Conservation (phyloP, 2,329 filamentous ascomycete genomes). For the Aspergillus amoenus region DNA sequence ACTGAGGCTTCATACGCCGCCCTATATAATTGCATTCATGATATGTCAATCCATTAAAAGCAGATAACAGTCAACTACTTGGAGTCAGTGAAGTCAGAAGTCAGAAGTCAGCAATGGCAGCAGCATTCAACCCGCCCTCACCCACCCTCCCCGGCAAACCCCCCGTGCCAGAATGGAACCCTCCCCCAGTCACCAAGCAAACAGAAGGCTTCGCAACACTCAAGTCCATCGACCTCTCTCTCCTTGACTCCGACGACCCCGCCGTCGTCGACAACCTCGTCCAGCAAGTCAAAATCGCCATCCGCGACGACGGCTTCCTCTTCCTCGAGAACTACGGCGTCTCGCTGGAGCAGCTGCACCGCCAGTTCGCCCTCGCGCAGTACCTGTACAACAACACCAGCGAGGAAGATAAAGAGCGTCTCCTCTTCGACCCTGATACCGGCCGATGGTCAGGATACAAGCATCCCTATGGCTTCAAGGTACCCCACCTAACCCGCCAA, state of each 20-base stretch:
- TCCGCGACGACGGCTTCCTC: constrained; percentile 47
- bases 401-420: constrained; percentile 50
- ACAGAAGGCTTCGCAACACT: constrained; percentile 46
- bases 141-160: constrained; percentile 42
- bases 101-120: constrained; percentile 5
- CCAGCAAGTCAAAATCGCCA: constrained; percentile 44
- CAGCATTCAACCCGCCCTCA: constrained; percentile 44
- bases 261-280: constrained; percentile 46
- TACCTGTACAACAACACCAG: constrained; percentile 52
- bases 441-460: constrained; percentile 55
- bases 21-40: too few relatives aligned
- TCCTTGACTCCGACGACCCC: constrained; percentile 46
- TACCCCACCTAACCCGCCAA: constrained; percentile 10
- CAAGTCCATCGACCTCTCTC: constrained; percentile 45
- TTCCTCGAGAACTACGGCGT: constrained; percentile 54
- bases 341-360: constrained; percentile 49
- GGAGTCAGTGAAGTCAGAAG: too few relatives aligned
- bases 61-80: background rate
- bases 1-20: background rate
- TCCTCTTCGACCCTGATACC: constrained; percentile 49
- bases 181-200: constrained; percentile 48
- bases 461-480: constrained; percentile 48
- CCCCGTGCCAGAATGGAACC: constrained; percentile 43
- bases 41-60: too few relatives aligned
- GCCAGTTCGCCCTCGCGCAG: constrained; percentile 52